A percentile compares a stretch with the other conserved stretches of the same genome.
phyloP scores from a whole-genome alignment of 495 filamentous ascomycete genomes.

The Neurospora tetrasperma region DNA sequence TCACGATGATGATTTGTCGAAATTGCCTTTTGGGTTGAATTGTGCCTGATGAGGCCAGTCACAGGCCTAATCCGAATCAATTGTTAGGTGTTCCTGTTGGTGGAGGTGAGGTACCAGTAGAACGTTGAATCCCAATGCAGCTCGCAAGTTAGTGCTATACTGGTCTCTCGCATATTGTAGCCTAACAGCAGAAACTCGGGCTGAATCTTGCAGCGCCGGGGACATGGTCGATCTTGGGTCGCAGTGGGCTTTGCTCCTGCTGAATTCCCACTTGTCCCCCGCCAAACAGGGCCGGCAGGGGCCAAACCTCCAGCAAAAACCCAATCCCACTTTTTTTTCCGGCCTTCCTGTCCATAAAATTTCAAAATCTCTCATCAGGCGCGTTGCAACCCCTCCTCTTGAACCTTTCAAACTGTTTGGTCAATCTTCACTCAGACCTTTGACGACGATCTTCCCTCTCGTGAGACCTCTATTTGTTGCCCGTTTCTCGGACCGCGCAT shows the following conservation, averaged over 20 bases:
- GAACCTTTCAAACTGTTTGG: not conserved
- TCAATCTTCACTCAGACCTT: not conserved
- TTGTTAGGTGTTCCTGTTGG: no score
- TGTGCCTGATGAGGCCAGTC: not conserved
- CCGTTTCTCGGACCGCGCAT: not conserved
- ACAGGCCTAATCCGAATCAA: not conserved
- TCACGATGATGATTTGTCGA: not conserved
- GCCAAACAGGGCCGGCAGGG: not conserved
- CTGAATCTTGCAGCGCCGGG: not conserved
- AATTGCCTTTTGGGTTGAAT: not conserved
- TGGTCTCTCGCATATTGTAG: not conserved
- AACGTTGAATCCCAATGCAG: not conserved
- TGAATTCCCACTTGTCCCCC: not conserved
- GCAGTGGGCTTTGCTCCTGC: not conserved
- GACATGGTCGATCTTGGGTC: not conserved
- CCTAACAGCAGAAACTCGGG: not conserved
- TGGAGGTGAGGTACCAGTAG: no score
- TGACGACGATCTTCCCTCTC: not conserved
- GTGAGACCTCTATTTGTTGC: not conserved
- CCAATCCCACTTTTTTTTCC: not conserved
- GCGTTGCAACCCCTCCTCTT: not conserved
- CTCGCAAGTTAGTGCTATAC: not conserved
- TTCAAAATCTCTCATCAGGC: not conserved
- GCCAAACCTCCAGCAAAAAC: not conserved
- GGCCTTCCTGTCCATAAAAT: not conserved